Evolutionary conservation across 1,284 basidiomycete species (phyloP).

Genomic region (Ceratobasidium sp.): DNA sequence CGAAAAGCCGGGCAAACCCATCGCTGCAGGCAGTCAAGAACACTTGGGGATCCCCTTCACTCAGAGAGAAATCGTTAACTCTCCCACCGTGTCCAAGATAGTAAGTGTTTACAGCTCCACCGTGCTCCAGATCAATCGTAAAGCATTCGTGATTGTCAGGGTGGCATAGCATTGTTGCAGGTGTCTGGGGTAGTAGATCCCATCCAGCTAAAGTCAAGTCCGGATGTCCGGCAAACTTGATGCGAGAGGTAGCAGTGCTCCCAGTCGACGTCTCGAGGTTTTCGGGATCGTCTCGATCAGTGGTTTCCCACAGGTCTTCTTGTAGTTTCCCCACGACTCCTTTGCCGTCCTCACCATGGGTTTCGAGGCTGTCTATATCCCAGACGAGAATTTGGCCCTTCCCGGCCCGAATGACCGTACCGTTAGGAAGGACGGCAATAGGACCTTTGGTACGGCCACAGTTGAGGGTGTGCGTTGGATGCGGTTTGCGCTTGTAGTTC

Average conservation of each 20-base stretch:
- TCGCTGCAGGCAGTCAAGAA: slow-evolving; percentile 39
- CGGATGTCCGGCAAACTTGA: slow-evolving; percentile 26
- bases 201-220: not conserved
- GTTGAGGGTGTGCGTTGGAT: slow-evolving; percentile 31
- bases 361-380: slow-evolving; percentile 11
- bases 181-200: not conserved
- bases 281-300: slow-evolving; percentile 34
- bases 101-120: not conserved
- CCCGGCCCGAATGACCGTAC: slow-evolving; percentile 28
- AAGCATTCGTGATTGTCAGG: slow-evolving; percentile 2
- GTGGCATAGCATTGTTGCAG: slow-evolving; percentile 18
- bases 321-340: not conserved
- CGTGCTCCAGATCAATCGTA: slow-evolving; percentile 29
- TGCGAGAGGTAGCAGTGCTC: slow-evolving; percentile 10
- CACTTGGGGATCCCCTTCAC: slow-evolving; percentile 17
- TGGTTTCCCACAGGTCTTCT: not conserved
- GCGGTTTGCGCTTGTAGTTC: slow-evolving; percentile 2
- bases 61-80: slow-evolving; percentile 2
- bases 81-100: slow-evolving; percentile 42
- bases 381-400: slow-evolving; percentile 25
- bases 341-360: slow-evolving; percentile 25
- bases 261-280: slow-evolving; percentile 36
- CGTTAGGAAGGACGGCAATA: slow-evolving; percentile 15
- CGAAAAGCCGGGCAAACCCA: slow-evolving; percentile 38
- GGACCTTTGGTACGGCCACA: slow-evolving; percentile 4